Base-by-base conservation (phyloP, 169 alveolate genomes). In the Plasmodium malariae region DNA sequence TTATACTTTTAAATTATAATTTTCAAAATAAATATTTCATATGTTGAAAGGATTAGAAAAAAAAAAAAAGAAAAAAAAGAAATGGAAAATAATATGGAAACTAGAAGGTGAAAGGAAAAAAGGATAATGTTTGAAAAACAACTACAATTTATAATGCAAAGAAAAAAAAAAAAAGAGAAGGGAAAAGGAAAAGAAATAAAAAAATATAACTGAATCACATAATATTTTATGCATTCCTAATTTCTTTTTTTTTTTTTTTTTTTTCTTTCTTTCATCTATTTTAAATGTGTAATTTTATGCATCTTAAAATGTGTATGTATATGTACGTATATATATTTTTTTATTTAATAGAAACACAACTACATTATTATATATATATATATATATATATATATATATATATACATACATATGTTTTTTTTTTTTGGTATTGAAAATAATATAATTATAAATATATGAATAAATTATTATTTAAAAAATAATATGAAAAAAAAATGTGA, bases 101-200 rank as follows among this genome's bases (percentile, higher is more conserved):
- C 1, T 1, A 3, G 4, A 45, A 45, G 14, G 14, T 1, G 55
- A 3, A 45, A 45, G 14, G 14, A 45, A 45, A 73, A 55, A 14
- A 6, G 72, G 26, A 26, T 24, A 73, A 34, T 26, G 21, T 4
- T 28, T 54, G 54, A 55, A 73, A 55, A 73, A 73, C 70, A 73
- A 73, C 70, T 55, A 73, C 70, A 73, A 73, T 28, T 73, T 34
- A 55, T 32, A 73, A 73, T 73, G 87, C 59, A 73, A 63, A 49
- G 30, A 6, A 24, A 69, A 43, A 72, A 6, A 30, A 28, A 6
- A 43, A 72, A 54, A 54, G 9, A 28, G 30, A 28, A 28, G 9
- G n/a, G 21, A 28, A 72, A 32, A 32, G 17, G 17, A 3, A 72
- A 43, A 21, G 12, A 30, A 40, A 72, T 49, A 28, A 72, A 28